Conservation (phyloP, 2,329 filamentous ascomycete genomes). For the Passalora sequoiae region DNA sequence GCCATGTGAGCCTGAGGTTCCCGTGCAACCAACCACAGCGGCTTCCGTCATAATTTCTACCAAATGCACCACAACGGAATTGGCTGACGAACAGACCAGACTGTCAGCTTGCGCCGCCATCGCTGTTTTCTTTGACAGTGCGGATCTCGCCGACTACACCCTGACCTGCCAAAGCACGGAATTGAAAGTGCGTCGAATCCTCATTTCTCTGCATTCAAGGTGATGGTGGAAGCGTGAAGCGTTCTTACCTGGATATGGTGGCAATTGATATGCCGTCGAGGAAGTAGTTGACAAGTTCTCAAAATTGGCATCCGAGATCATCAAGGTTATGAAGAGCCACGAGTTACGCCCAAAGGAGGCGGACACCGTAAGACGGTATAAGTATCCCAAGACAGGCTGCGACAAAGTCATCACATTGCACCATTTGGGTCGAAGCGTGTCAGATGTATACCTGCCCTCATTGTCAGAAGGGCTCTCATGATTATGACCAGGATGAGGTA, state of each 20-base stretch:
- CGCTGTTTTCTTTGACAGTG: not conserved
- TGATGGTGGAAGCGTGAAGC: constrained; percentile 13
- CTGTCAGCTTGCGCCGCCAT: not conserved
- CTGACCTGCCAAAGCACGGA: constrained; percentile 14
- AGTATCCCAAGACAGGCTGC: no score
- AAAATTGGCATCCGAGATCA: not conserved
- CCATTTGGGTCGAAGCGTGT: no score
- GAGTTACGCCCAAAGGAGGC: no score
- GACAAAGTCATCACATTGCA: no score
- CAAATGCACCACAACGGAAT: not conserved
- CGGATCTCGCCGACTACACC: constrained; percentile 17
- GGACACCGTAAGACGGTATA: no score
- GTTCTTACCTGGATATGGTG: not conserved
- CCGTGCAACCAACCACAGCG: not conserved
- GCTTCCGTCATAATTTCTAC: no score
- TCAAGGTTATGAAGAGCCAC: not conserved
- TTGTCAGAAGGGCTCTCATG: no score
- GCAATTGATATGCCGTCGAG: not conserved
- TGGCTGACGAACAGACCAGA: constrained; percentile 1
- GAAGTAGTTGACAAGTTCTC: not conserved
- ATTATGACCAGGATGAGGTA: no score
- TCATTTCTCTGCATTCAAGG: constrained; percentile 24
- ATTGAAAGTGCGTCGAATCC: constrained; percentile 18
- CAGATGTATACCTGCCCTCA: no score
- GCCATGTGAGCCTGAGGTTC: not conserved